Base-by-base conservation (phyloP, 202 grass and related monocot genomes). In the Brachypodium distachyon region DNA sequence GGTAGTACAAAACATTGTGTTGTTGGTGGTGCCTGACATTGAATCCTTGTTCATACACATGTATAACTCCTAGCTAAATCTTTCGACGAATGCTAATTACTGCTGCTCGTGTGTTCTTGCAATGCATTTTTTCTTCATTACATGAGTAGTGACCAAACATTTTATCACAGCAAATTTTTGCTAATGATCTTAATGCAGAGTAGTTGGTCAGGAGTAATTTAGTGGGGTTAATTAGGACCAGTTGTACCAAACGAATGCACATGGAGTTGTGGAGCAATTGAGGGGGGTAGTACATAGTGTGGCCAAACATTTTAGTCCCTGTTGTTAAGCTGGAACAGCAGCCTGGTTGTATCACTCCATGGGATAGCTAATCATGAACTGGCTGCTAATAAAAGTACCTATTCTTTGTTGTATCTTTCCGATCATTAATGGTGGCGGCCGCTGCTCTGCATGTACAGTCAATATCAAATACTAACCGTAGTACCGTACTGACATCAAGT, bases 1-100 rank as follows among this genome's bases (percentile, higher is more conserved):
- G 69, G 53, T 88, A 75, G 53, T 88, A 75, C 61, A 83, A 77
- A 75, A 5, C 47, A 40, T 80, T 84, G 38, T 74, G 67, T 55
- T 55, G n/a, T 29, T 84, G 56, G 25, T 31, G 8, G 34, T 57
- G 47, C 52, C 14, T 51, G 62, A 47, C 32, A 64, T 72, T 50
- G 48, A 77, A 61, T 29, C 53, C 29, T 52, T 70, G 48, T 69
- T 46, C 85, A 73, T 50, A 83, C 65, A 73, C 51, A 73, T 62
- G 46, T 56, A 36, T 37, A 67, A 48, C 61, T 22, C 54, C 9
- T 74, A 78, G 51, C 12, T 70, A 44, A 39, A 27, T 3, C 42
- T 27, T 23, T 22, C 25, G 29, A 68, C 57, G 28, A 9, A 43
- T 68, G 29, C 6, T 46, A 58, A 27, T n/a, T n/a, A n/a, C n/a